Base-by-base conservation (phyloP, 169 alveolate genomes). In the Miamiensis avidus region DNA sequence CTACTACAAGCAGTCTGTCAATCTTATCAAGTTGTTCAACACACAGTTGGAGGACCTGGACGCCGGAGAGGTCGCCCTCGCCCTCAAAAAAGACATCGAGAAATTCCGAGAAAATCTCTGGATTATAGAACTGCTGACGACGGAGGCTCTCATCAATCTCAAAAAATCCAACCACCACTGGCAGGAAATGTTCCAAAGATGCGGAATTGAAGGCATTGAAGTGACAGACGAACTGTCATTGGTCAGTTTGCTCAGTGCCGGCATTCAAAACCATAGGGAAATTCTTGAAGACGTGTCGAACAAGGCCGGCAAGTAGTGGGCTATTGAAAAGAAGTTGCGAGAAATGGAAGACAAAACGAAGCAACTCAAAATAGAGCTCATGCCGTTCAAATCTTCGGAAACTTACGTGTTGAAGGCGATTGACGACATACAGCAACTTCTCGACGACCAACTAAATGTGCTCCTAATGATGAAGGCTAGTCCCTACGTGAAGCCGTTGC, bases 401-500 rank as follows among this genome's bases (percentile, higher is more conserved):
- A 91, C 95, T 31, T 85, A 82, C 75, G 88, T 89, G n/a, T 78
- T 93, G 15, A 91, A 85, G 78, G 95, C 89, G 76, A 84, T 92
- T 76, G 97, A 95, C 64, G 96, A 92, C 76, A 90, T 94, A 34
- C 90, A 89, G 84, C 82, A 92, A 33, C 33, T 93, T 31, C 91
- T 96, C 31, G 98, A 96, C 78, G 98, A 96, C 64, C 95, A 95
- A 76, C 88, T 94, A 29, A 87, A 91, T 84, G 89, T 84, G 81
- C 78, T 93, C 25, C 92, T 90, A 84, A 91, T 96, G 31, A 81
- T 94, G 93, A 91, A 93, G 84, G 91, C 95, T 0, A 88, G 95
- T 31, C 98, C 98, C n/a, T 95, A 82, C 84, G 96, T 96, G 0
- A 91, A 93, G 75, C 87, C 86, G 74, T 92, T 97, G 88, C 86